Base-by-base conservation (phyloP, 208 protist genomes). In the Sergeia podlipaevii region DNA sequence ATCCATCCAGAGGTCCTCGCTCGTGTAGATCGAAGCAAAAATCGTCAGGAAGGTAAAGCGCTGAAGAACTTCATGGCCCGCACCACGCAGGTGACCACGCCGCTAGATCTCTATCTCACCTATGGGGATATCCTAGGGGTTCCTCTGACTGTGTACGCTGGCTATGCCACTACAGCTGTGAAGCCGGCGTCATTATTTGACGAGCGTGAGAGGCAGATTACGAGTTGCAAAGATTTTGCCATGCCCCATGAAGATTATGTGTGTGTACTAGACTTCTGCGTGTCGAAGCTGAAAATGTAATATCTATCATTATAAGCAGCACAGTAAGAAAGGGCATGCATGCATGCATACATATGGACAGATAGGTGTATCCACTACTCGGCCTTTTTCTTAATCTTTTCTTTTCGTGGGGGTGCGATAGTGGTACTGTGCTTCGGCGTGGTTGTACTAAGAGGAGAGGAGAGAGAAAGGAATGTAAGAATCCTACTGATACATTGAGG, bases 71-170 rank as follows among this genome's bases (percentile, higher is more conserved):
- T 85, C 24, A 17, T 44, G 15, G 32, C 52, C 18, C 77, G 81
- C 29, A 70, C 59, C 13, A 11, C 39, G 10, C 81, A 60, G 4
- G 32, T 80, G 11, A 69, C 51, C 0, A 84, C 74, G 15, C 60
- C 68, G 15, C 49, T 79, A 10, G 81, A 89, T 51, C 4, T 80
- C 0, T 77, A 83, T 53, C 48, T 77, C 34, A 89, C 77, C 11
- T 41, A 85, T 15, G 62, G 48, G 3, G 81, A 89, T 36, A 54
- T 89, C 18, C 50, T 85, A 10, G 74, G 59, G 27, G 55, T 82
- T 11, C 42, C 44, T 13, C 64, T 44, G n/a, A 59, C 36, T 0
- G 27, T 37, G 23, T 24, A 47, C 13, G 11, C 70, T 4, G 20
- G 32, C 41, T 54, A 65, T 32, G 10, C 34, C 2, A 0, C 15